Percentiles rank a stretch among this genome's conserved stretches.
Conservation (phyloP, 805 yeast genomes). For the Pichia phayaonensis region DNA sequence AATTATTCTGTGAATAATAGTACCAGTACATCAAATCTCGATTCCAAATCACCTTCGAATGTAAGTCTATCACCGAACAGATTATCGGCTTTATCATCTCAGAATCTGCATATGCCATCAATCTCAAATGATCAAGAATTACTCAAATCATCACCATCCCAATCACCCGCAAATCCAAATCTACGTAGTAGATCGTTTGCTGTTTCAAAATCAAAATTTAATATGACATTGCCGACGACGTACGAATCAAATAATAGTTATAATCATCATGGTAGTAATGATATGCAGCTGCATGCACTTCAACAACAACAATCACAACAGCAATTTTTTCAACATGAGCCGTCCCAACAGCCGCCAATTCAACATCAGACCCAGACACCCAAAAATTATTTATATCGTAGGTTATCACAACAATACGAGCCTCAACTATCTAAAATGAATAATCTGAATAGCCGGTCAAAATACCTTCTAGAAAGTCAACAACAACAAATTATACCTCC, state of each 20-base stretch:
- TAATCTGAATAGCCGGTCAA: background rate
- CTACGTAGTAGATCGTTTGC: slow-evolving; percentile 7
- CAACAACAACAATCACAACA: background rate
- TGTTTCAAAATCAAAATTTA: slow-evolving; percentile 13
- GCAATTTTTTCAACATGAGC: background rate
- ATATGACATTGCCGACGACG: slow-evolving; percentile 22
- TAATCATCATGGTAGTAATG: background rate
- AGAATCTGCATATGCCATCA: background rate
- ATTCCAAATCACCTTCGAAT: background rate
- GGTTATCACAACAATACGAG: slow-evolving; percentile 2
- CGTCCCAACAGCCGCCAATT: slow-evolving; percentile 2
- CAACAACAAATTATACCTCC: slow-evolving; percentile 27
- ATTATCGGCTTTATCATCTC: background rate
- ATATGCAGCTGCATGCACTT: background rate
- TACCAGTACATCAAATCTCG: no score
- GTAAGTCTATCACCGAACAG: background rate
- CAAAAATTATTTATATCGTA: background rate
- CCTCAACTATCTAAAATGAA: background rate
- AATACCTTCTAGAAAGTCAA: slow-evolving; percentile 5
- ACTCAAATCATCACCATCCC: background rate
- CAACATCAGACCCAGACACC: background rate
- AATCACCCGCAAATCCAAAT: background rate
- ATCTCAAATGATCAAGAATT: background rate
- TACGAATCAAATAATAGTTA: slow-evolving; percentile 16
- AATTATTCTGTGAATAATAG: background rate